Base-by-base conservation (phyloP, 371 early-diverging fungal species). In the Thermomucor indicae-seudaticae region DNA sequence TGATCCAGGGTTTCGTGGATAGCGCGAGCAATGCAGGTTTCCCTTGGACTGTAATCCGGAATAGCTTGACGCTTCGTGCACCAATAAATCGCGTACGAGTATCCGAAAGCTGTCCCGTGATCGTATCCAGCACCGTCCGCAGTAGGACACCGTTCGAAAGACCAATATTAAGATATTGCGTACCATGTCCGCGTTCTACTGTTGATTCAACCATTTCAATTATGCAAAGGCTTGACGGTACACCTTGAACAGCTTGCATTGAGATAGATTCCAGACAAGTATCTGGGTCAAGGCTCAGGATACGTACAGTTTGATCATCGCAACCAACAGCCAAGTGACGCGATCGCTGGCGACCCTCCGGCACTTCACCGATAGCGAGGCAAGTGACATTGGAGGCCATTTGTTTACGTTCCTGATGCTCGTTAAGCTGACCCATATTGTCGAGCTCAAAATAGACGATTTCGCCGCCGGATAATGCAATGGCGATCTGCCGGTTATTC, bases 391-490 rank as follows among this genome's bases (percentile, higher is more conserved):
- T 80, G 25, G 85, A 70, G 3, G 83, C 60, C 76, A 91, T 85
- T 40, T 83, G 85, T 34, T 83, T 81, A 6, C 88, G 79, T 19
- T 91, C 88, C 41, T 88, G 86, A 57, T 83, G 89, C 64, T 98
- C 97, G 55, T 91, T 88, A 56, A 97, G 68, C 55, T 91, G 85
- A 20, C 93, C 91, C 55, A 78, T 75, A 34, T 75, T 69, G 61
- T 97, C 94, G 43, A 97, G 71, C 74, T 97, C 97, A 73, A 98
- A 95, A 60, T 94, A 96, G 0, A 94, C 87, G 6, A 93, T 64
- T 49, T 92, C 95, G 6, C 86, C 90, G 39, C 87, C 83, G 3
- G 89, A 81, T 11, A 97, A 73, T 0, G 93, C 90, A 53, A 97
- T 84, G 0, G 85, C 84, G 2, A 92, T 85, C 57, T 93, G 88